Evolutionary conservation across 495 filamentous ascomycete species (phyloP).

Genomic region (Talaromyces wortmannii): DNA sequence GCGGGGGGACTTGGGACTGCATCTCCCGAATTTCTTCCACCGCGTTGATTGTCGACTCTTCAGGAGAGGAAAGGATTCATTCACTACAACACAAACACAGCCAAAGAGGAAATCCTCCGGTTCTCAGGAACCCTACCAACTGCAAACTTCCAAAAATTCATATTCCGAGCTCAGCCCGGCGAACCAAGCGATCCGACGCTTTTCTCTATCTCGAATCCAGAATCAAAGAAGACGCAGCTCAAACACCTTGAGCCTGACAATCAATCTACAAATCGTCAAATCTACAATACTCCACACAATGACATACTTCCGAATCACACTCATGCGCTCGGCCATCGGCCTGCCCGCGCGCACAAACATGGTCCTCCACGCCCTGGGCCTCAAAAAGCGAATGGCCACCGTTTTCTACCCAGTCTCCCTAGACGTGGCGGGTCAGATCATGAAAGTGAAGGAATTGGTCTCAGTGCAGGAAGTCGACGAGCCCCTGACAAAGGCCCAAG

Average conservation of each 20-base stretch:
- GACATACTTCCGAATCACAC: constrained; percentile 93
- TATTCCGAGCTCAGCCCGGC: too few species aligned
- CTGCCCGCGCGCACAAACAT: constrained; percentile 75
- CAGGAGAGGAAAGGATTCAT: too few species aligned
- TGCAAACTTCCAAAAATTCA: too few species aligned
- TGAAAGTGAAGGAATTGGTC: constrained; percentile 96
- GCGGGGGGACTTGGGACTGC: neutral
- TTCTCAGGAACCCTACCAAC: too few species aligned
- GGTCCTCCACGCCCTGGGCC: constrained; percentile 81
- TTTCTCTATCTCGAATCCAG: neutral
- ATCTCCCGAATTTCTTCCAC: neutral
- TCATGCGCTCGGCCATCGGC: constrained; percentile 88
- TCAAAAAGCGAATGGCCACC: constrained; percentile 78
- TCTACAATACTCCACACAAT: constrained; percentile 38
- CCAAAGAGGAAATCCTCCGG: too few species aligned
- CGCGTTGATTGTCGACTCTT: too few species aligned
- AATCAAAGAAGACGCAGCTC: too few species aligned
- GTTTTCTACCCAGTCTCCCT: constrained; percentile 87
- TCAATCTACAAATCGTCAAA: neutral
- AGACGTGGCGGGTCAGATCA: constrained; percentile 87
- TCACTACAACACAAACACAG: too few species aligned
- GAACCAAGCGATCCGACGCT: neutral
- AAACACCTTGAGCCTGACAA: too few species aligned
- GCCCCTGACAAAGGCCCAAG: constrained; percentile 62
- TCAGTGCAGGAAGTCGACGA: constrained; percentile 74